Evolutionary conservation across 306 rosid genomes (phyloP), one percentile per base, ranked within the genome.

Genomic region (Pyrus betulifolia): DNA sequence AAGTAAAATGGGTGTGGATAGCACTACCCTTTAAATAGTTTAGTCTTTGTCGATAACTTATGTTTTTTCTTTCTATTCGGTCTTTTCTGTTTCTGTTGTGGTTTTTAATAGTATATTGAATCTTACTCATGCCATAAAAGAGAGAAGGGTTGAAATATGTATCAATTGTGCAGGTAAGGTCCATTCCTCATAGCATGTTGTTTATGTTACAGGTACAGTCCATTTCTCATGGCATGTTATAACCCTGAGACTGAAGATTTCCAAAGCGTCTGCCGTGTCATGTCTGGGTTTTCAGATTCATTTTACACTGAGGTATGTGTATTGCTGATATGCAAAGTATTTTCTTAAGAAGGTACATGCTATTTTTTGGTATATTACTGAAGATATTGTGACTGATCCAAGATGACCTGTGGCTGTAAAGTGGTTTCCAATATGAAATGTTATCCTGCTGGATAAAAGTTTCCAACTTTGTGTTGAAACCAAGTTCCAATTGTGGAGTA

Each of bases 241-340:
- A 84, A 88, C 79, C 93, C 96, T 57, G 98, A 91, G 71, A 91
- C 90, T 22, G 96, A 91, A 78, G 97, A 93, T 78, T 91, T 88
- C 75, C 96, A 93, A 86, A 93, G 98, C 7, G 93, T 93, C 66
- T 93, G 98, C 80, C 97, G 97, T 12, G 98, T 93, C 81, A 93
- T 91, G 96, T 93, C 98, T 23, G 98, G 98, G 68, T 91, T 93
- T 84, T 79, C 97, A 25, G 97, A 93, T 85, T 82, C 92, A 51
- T 93, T 93, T 84, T 93, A 93, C 75, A 60, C 55, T 4, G 93
- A 91, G 97, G 98, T 89, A 88, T 69, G 55, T 33, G 17, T 67
- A 17, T 30, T 70, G 57, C 60, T 52, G 31, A 78, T 28, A 45
- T 35, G 49, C 64, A 71, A 64, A 25, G 38, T 69, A 67, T 15